A percentile compares a stretch with the other conserved stretches of the same genome.
Conservation (phyloP, 306 rosid genomes). For the Styphnolobium japonicum region DNA sequence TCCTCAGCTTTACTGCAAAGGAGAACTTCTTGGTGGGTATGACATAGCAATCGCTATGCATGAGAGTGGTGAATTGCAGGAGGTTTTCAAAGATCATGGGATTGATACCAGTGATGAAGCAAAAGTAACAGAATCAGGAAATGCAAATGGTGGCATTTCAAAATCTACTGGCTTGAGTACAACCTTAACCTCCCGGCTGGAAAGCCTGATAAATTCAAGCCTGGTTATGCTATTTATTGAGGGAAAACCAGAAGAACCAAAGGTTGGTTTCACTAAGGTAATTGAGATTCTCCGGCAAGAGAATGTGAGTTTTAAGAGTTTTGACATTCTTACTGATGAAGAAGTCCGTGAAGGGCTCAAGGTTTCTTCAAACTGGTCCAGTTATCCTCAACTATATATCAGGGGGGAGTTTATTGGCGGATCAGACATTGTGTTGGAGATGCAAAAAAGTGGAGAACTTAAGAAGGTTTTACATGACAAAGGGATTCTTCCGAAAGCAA, state of each 20-base stretch:
- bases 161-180: constrained; percentile 63
- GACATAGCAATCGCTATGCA: constrained; percentile 90
- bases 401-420: constrained; percentile 85
- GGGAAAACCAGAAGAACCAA: constrained; percentile 86
- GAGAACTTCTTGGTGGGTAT: constrained; percentile 92
- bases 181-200: constrained; percentile 54
- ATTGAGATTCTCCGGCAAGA: constrained; percentile 88
- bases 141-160: constrained; percentile 55
- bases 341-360: constrained; percentile 91
- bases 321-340: constrained; percentile 83
- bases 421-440: constrained; percentile 89
- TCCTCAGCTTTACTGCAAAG: constrained; percentile 94
- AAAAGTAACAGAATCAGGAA: constrained; percentile 46
- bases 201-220: constrained; percentile 61
- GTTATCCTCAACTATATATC: constrained; percentile 86
- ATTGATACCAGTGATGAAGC: constrained; percentile 38
- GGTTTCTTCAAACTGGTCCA: constrained; percentile 93
- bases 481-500: constrained; percentile 48
- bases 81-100: constrained; percentile 80
- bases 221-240: constrained; percentile 83
- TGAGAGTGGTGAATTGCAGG: constrained; percentile 77
- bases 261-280: constrained; percentile 92
- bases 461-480: constrained; percentile 59
- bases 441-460: constrained; percentile 95
- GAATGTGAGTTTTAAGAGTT: constrained; percentile 67